Evolutionary conservation across 306 rosid species (phyloP).

Genomic region (Castanospermum australe): DNA sequence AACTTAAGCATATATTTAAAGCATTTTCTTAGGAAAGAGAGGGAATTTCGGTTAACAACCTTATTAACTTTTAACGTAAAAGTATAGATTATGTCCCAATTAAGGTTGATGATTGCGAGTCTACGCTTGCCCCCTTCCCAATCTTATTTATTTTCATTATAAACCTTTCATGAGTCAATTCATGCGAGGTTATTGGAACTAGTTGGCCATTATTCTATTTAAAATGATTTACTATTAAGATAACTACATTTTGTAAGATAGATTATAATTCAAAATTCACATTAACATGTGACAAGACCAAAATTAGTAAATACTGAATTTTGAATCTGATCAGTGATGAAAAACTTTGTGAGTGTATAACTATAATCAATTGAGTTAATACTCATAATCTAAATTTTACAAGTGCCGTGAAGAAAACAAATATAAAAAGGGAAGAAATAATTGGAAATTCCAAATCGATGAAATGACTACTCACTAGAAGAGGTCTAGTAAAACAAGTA

Average conservation of each 20-base stretch:
- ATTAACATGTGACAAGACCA: not conserved
- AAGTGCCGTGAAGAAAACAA: too few species aligned
- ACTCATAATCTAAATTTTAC: not conserved
- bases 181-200: not conserved
- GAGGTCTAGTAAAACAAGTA: too few species aligned
- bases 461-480: too few species aligned
- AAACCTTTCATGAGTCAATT: not conserved
- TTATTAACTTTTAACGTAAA: slow-evolving; percentile 22
- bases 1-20: not conserved
- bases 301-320: not conserved
- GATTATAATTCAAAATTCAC: not conserved
- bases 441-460: too few species aligned
- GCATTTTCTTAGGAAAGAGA: slow-evolving; percentile 26
- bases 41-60: slow-evolving; percentile 45
- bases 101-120: slow-evolving; percentile 37
- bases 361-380: not conserved
- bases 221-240: not conserved
- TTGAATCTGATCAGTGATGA: not conserved
- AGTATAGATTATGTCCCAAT: slow-evolving; percentile 23
- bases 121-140: not conserved
- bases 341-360: not conserved
- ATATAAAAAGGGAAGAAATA: too few species aligned
- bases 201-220: not conserved
- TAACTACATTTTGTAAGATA: not conserved
- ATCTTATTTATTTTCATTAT: not conserved